These are phyloP conservation scores for Aspergillus sp. DNA, from an alignment of 2,329 filamentous ascomycete genomes.

Conservation along the genomic window DNA sequence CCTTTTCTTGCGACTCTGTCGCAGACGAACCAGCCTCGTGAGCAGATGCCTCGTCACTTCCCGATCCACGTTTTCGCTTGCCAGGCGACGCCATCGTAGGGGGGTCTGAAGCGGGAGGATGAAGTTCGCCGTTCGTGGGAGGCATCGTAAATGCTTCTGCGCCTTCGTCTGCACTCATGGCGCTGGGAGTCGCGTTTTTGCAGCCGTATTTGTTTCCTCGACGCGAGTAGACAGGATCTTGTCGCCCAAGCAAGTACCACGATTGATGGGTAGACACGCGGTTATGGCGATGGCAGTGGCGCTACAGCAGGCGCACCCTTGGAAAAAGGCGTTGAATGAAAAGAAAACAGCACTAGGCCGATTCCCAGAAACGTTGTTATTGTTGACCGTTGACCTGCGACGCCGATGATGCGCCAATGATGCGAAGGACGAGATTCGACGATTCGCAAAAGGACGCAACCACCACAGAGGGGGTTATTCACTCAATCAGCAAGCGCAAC, in stretches of 20 bases:
- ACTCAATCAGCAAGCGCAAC: conserved; percentile 5
- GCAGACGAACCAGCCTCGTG: conserved; percentile 17
- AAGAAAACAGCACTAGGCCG: conserved; percentile 1
- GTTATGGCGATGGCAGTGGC: background rate
- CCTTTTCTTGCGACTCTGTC: conserved; percentile 20
- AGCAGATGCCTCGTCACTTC: conserved; percentile 22
- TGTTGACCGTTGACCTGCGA: conserved; percentile 8
- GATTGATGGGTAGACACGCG: background rate
- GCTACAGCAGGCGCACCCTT: background rate
- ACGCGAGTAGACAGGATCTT: conserved; percentile 10
- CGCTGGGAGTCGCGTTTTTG: conserved; percentile 16
- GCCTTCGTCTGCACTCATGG: conserved; percentile 33
- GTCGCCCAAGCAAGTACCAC: background rate
- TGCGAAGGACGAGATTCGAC: conserved; percentile 18
- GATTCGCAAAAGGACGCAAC: conserved; percentile 20
- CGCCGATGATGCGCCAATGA: conserved; percentile 18
- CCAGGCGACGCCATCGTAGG: conserved; percentile 26
- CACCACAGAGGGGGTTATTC: background rate
- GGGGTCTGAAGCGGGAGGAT: conserved; percentile 21
- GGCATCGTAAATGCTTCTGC: conserved; percentile 22
- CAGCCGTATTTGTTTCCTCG: conserved; percentile 7
- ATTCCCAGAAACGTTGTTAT: background rate
- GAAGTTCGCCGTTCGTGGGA: conserved; percentile 28
- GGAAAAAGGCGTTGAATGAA: background rate
- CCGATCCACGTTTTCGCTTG: conserved; percentile 36